Evolutionary conservation across 345 rosid species (phyloP), one percentile per base, ranked within the genome.

Genomic region (Angophora floribunda): DNA sequence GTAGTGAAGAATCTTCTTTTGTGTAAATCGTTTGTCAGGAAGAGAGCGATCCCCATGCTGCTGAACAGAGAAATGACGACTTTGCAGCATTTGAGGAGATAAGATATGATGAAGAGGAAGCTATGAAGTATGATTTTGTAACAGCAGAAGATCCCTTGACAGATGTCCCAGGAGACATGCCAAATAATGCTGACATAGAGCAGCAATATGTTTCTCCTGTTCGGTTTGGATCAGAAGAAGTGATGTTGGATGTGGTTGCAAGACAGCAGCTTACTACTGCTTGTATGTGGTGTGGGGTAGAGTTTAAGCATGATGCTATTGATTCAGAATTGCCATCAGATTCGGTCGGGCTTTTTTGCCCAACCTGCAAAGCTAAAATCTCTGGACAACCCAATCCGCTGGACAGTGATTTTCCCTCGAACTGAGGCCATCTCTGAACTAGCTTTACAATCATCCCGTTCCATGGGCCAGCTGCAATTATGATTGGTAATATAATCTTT

Each of bases 301-400:
- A 95, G 93, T 94, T 95, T 90, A 93, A 85, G 87, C 93, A 95
- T 32, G 95, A 93, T 89, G 91, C 91, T 49, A 51, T 89, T 51
- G 95, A 92, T 91, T 88, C 94, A 17, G 94, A 93, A 67, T 26
- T 92, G 82, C 95, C 93, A 88, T 94, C 95, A 63, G 97, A 90
- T 85, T 95, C 98, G 13, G 95, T 93, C 26, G 98, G 96, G 85
- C 95, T 93, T 86, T 94, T 96, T 95, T 96, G 98, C 90, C 94
- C 93, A 5, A 87, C 91, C 89, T 96, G 97, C 95, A 95, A 95
- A 91, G 90, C 91, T 15, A 94, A 93, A 91, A 93, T 94, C 52
- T 93, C 94, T 30, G 93, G 95, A 78, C 92, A 92, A 78, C 88
- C 92, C 86, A 44, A 86, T 86, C 89, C 65, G 45, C 22, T 89